Evolutionary conservation across 768 basidiomycete species (phyloP), one percentile per base, ranked within the genome.

Genomic region (Russula compacta): DNA sequence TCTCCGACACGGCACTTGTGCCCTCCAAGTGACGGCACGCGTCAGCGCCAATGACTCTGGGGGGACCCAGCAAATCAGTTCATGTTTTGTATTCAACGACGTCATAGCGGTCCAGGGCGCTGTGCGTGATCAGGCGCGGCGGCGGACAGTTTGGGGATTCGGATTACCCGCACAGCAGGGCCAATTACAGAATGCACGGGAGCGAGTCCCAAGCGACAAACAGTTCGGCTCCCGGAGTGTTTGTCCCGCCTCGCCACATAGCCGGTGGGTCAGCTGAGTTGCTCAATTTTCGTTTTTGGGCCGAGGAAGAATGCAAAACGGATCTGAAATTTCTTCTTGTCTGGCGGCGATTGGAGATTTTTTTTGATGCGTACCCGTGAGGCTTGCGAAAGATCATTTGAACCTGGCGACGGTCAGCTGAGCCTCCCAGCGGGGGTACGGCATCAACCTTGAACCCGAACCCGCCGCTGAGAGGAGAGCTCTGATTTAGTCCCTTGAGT

Each of bases 101-200:
- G 61, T 62, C 61, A 62, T 62, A 24, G 10, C 6, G n/a, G 33
- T 19, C 24, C 51, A 56, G 33, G 42, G 47, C 32, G 32, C 43
- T 29, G 24, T 29, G 24, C 24, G 24, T 29, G 50, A 49, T 49
- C 48, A n/a, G 48, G 29, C 32, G 33, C 54, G 24, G 15, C 11
- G 32, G n/a, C 36, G 12, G 19, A 44, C 56, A 43, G 38, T n/a
- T 53, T 15, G 46, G 46, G 51, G 21, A 19, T 58, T 39, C 21
- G n/a, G 35, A 52, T 48, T 62, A 21, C 61, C 61, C 21, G 14
- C 36, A 15, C 56, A 46, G 24, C 56, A 46, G 24, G 50, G 56
- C 10, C 39, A 43, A 24, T 33, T 21, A 24, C 24, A 17, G 48
- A 44, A 14, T 12, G 33, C 17, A 38, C 44, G n/a, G n/a, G n/a